Base-by-base conservation (phyloP, 371 early-diverging fungal genomes). In the Smittium culicis region DNA sequence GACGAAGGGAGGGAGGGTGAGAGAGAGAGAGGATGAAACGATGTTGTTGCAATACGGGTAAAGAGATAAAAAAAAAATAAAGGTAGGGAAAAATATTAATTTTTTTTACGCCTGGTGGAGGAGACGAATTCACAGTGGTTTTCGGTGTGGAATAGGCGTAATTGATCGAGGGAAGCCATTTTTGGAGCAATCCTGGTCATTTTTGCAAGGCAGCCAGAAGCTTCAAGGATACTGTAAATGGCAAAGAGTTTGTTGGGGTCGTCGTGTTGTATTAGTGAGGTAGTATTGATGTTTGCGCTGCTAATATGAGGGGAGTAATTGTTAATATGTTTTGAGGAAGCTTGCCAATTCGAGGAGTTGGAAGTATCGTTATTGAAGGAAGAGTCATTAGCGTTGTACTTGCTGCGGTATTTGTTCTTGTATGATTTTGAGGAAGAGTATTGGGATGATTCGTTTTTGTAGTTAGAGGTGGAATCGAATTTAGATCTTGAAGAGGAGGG, bases 161-260 rank as follows among this genome's bases (percentile, higher is more conserved):
- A 74, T 55, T 88, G 86, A 2, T 77, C 72, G 20, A 72, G 67
- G 1, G 80, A 80, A 0, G 85, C 88, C 45, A 81, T 77, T 3
- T 78, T 70, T 16, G 81, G 74, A 0, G 70, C 68, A 32, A 89
- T 80, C 3, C 74, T 72, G 32, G 76, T 60, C 76, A 87, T 85
- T 63, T 80, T 70, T 5, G 77, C 71, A 1, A 86, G 69, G 29
- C 81, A 72, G 1, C 81, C 81, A 27, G 81, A 61, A 17, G 71
- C 66, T 33, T 79, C 70, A 2, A 90, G 69, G 0, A 81, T 81
- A 33, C 81, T 74, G 66, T 81, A 84, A 27, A 90, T 88, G 55
- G 77, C 77, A 68, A 79, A 81, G 14, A 86, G 86, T 25, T 90
- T 82, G 14, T 80, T 73, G 1, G 90, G 90, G 65, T 85, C 85